Evolutionary conservation across 768 basidiomycete species (phyloP), one percentile per base, ranked within the genome.

Genomic region (Podaxis sp.): DNA sequence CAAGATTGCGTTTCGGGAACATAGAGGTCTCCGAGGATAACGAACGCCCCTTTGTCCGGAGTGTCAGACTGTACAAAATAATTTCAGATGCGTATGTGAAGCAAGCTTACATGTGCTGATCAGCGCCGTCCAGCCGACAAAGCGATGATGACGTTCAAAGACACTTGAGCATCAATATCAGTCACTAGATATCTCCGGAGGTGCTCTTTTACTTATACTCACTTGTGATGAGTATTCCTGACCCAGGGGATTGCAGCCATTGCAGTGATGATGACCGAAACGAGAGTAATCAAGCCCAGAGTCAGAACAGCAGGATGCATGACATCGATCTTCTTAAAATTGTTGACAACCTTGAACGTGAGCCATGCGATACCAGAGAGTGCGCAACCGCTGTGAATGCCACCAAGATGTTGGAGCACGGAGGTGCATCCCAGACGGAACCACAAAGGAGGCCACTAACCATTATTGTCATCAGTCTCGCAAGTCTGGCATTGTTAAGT

Each of bases 151-250:
- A 55, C 89, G 82, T 70, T 92, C 90, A 65, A 92, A 92, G 18
- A 90, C 82, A 68, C 88, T 91, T 47, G 23, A 40, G 28, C 28
- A 56, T 25, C 40, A 38, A 11, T 57, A 47, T 35, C 55, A 48
- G 58, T 11, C 5, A 27, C 25, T 42, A 54, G 16, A 14, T 13
- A 35, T 9, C 10, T 47, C 25, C 58, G 16, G 46, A 59, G 52
- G 50, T 55, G 47, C 21, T 36, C 23, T 18, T n/a, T 28, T 13
- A 21, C n/a, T n/a, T 36, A 5, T 35, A 42, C 83, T 66, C 69
- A 90, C 89, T 91, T 91, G 77, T 91, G 90, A 65, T 90, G 87
- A 10, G 82, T 84, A 66, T 91, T 91, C 63, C 90, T 80, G 50
- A 92, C 82, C 88, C 89, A 90, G 28, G 90, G 90, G 68, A 91